Conservation (phyloP, 768 basidiomycete genomes). For the Hericium rajendrae region DNA sequence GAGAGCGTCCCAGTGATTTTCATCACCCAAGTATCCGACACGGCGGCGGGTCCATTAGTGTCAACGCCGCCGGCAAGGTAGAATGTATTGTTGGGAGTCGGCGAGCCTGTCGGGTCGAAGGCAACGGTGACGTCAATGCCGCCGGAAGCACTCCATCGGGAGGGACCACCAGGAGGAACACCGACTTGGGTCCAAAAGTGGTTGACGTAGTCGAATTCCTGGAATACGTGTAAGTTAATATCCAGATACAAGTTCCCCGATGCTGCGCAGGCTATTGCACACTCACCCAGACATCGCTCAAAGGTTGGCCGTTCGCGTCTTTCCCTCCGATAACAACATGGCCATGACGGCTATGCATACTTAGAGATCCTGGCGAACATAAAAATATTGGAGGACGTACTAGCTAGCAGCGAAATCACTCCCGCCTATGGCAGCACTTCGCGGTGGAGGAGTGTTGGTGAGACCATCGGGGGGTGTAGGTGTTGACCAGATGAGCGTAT, state of each 20-base stretch:
- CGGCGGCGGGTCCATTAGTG: constrained; percentile 26
- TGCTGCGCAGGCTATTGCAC: no score
- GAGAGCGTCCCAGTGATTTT: constrained; percentile 62
- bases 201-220: constrained; percentile 72
- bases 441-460: constrained; percentile 40
- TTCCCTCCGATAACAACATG: constrained; percentile 70
- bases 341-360: constrained; percentile 48
- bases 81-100: constrained; percentile 61
- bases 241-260: no score
- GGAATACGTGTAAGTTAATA: not conserved
- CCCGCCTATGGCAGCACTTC: constrained; percentile 57
- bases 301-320: constrained; percentile 38
- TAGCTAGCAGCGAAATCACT: constrained; percentile 76
- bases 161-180: constrained; percentile 37
- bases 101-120: constrained; percentile 31
- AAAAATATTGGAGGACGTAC: constrained; percentile 33
- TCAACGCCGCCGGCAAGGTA: constrained; percentile 67
- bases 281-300: constrained; percentile 70
- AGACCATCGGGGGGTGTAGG: constrained; percentile 46
- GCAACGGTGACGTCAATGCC: constrained; percentile 46
- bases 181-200: constrained; percentile 66
- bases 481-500: constrained; percentile 48
- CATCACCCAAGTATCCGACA: constrained; percentile 67
- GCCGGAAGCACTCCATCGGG: constrained; percentile 61
- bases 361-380: constrained; percentile 9